These are phyloP conservation scores for Adansonia digitata DNA, from an alignment of 345 rosid species.

Conservation along the genomic window DNA sequence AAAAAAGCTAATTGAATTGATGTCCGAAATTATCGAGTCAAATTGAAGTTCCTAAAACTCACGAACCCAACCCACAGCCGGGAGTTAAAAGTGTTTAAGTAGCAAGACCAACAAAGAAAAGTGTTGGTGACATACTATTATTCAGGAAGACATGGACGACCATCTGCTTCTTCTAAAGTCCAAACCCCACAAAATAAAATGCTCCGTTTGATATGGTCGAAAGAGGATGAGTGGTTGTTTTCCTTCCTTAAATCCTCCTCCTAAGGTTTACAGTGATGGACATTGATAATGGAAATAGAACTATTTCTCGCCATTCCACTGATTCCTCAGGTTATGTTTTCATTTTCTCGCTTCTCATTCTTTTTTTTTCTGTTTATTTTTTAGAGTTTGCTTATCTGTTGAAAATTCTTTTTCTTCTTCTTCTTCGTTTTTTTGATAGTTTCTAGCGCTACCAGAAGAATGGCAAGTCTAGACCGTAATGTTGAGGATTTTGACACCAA, in stretches of 20 bases:
- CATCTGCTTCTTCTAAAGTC: background rate
- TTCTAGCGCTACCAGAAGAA: constrained; percentile 28
- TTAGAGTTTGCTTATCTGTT: background rate
- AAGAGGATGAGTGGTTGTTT: constrained; percentile 61
- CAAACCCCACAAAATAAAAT: no score
- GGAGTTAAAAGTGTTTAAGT: no score
- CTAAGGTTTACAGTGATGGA: constrained; percentile 59
- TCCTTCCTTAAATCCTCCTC: constrained; percentile 52
- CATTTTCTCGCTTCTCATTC: background rate
- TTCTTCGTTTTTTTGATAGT: constrained; percentile 6
- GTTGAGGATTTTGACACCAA: constrained; percentile 7
- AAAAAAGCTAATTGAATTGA: no score
- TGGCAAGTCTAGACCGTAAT: constrained; percentile 25
- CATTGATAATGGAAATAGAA: constrained; percentile 50
- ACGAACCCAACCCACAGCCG: background rate
- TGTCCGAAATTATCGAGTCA: no score
- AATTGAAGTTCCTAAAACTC: no score
- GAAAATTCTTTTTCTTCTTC: no score
- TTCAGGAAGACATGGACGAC: no score
- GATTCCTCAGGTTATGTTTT: background rate
- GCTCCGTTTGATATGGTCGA: background rate
- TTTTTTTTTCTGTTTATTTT: background rate
- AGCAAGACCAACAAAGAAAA: no score
- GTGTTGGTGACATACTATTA: no score
- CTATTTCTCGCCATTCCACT: constrained; percentile 3